Evolutionary conservation across 805 yeast genomes (phyloP).

Genomic region (Wickerhamiella sergipiensis): DNA sequence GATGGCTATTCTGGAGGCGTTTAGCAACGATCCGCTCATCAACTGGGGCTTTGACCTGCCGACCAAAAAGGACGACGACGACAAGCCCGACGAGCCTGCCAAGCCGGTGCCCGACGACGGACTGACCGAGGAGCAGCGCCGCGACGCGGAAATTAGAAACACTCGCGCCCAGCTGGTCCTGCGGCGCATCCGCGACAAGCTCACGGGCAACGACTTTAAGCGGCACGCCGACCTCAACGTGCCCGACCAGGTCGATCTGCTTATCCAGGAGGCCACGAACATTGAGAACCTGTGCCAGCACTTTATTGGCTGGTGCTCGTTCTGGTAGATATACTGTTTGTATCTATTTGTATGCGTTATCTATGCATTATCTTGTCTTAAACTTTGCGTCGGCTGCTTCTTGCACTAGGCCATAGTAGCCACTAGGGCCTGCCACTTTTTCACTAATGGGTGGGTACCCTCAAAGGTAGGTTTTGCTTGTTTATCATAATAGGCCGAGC

Average conservation of each 20-base stretch:
- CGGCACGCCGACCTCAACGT: conserved; percentile 58
- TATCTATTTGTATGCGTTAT: background rate
- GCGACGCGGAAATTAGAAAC: conserved; percentile 33
- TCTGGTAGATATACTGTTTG: conserved; percentile 47
- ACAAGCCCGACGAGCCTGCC: conserved; percentile 1
- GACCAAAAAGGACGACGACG: conserved; percentile 24
- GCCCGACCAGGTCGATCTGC: conserved; percentile 80
- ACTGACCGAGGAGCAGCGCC: conserved; percentile 16
- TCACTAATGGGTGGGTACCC: conserved; percentile 30
- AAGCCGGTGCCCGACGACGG: conserved; percentile 9
- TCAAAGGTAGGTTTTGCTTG: conserved; percentile 20
- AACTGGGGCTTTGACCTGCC: conserved; percentile 98
- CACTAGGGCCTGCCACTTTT: conserved; percentile 31
- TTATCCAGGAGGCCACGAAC: conserved; percentile 92
- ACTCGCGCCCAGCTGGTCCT: conserved; percentile 86
- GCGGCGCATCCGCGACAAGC: conserved; percentile 78
- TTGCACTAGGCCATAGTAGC: background rate
- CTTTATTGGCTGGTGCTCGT: conserved; percentile 98
- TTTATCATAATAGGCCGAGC: conserved; percentile 37
- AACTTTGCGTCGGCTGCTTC: no score
- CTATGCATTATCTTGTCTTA: no score
- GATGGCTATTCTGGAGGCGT: conserved; percentile 96
- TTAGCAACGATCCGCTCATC: conserved; percentile 95
- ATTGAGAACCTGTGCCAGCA: conserved; percentile 94
- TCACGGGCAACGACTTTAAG: conserved; percentile 86